Conservation (phyloP, 163 green algal species). For the Volvox carteri region DNA sequence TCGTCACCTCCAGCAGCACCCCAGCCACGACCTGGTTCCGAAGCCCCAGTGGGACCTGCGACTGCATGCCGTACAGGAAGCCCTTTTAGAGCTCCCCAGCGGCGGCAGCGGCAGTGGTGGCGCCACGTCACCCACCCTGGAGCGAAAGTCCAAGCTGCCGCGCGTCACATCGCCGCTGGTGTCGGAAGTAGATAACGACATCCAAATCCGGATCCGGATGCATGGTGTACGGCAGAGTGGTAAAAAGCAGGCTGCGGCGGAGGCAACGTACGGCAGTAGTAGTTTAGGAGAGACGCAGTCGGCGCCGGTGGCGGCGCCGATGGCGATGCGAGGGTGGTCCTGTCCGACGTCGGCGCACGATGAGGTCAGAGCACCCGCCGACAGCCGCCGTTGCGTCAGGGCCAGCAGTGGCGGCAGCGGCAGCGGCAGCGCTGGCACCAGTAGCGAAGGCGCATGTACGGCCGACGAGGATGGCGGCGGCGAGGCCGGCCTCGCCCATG, state of each 20-base stretch:
- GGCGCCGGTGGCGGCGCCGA: neutral
- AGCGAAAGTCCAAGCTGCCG: constrained; percentile 26
- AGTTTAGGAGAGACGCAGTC: neutral
- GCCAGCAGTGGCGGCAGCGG: neutral
- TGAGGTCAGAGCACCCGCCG: too few relatives aligned
- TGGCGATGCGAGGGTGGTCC: too few relatives aligned
- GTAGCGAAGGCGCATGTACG: neutral
- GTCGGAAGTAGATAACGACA: neutral
- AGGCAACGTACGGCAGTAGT: neutral
- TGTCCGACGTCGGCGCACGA: too few relatives aligned
- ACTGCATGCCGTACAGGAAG: too few relatives aligned
- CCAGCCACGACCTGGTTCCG: too few relatives aligned
- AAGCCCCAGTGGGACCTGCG: too few relatives aligned
- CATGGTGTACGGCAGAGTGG: too few relatives aligned
- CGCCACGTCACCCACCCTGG: neutral
- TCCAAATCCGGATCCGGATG: neutral
- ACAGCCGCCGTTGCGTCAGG: too few relatives aligned
- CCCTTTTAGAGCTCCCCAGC: too few relatives aligned
- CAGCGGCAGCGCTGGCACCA: neutral
- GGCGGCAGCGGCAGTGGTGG: too few relatives aligned
- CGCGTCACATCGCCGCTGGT: neutral
- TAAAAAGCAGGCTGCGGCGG: too few relatives aligned
- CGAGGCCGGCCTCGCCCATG: neutral
- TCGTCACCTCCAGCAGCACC: too few relatives aligned
- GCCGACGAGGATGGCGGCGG: neutral